These are phyloP conservation scores for Pythium phragmiticola DNA, from an alignment of 352 stramenopile genomes.

Conservation along the genomic window DNA sequence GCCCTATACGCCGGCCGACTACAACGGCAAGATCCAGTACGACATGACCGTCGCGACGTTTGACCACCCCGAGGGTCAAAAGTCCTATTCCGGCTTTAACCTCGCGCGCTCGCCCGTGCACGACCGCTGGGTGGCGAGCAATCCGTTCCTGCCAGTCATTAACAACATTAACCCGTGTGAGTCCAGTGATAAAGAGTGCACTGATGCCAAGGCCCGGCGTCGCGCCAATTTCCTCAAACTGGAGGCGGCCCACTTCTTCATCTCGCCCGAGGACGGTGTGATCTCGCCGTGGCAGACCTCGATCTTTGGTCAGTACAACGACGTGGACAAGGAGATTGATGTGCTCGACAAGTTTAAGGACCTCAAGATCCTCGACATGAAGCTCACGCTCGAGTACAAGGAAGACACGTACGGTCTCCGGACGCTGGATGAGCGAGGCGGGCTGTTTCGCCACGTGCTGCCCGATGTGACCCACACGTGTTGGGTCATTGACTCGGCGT, in stretches of 20 bases:
- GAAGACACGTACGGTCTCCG: constrained; percentile 38
- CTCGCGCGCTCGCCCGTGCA: constrained; percentile 34
- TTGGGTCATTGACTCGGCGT: constrained; percentile 31
- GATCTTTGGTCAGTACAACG: constrained; percentile 37
- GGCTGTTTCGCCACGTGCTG: constrained; percentile 25
- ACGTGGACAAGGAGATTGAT: constrained; percentile 26
- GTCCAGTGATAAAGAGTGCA: background rate
- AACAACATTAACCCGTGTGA: constrained; percentile 24
- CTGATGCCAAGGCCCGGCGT: constrained; percentile 24
- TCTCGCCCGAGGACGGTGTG: constrained; percentile 31
- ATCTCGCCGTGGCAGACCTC: constrained; percentile 41
- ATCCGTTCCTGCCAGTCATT: constrained; percentile 36
- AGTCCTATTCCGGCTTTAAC: constrained; percentile 37
- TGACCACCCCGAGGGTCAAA: constrained; percentile 33
- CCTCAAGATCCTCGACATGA: constrained; percentile 38
- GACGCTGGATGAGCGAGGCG: constrained; percentile 33
- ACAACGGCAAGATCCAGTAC: constrained; percentile 38
- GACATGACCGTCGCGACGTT: constrained; percentile 32
- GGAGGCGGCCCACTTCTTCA: constrained; percentile 37
- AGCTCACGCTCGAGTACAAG: constrained; percentile 36
- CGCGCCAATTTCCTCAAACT: constrained; percentile 33
- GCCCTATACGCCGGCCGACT: constrained; percentile 30
- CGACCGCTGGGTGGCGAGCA: constrained; percentile 14
- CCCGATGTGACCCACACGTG: constrained; percentile 30
- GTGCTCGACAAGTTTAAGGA: constrained; percentile 31